Evolutionary conservation across 2,329 filamentous ascomycete species (phyloP), one percentile per base, ranked within the genome.

Genomic region (Beauveria medogensis): DNA sequence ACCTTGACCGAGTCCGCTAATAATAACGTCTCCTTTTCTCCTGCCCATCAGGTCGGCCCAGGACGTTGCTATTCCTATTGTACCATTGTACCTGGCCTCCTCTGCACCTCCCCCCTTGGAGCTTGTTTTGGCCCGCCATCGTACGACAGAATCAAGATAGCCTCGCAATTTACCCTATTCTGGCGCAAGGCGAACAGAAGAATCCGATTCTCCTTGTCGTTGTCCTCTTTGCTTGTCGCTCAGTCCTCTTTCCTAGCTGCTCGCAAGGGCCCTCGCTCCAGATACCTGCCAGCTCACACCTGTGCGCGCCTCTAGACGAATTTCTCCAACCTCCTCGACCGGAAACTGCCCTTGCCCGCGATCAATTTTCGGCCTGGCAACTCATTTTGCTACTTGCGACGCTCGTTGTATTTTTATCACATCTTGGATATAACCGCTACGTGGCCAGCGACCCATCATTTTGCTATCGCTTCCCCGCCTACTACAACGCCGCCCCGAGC

Each of bases 401-500:
- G 44, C 14, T 47, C 43, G 30, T 57, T 40, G 2, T 20, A 5
- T 30, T 37, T 7, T 57, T 40, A 5, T 18, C 9, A 47, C 28
- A 24, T 57, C 28, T 57, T 57, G 55, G 55, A 48, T 57, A 57
- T 26, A 48, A 14, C 43, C 30, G 41, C 14, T 34, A 12, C 53
- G n/a, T 22, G 16, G 53, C 18, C 28, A n/a, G 54, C 20, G n/a
- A 43, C 20, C 54, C 14, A 20, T 43, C 18, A 7, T n/a, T 30
- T 56, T 26, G 54, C 54, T 56, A 37, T 48, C 46, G 9, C 8
- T 20, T 30, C 44, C 8, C 34, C 34, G 12, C 30, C 55, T 51
- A 24, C 59, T 48, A 43, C 37, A 59, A 10, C 24, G 57, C 14
- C 55, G 46, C 63, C 58, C 53, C 28, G 26, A 57, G 48, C 12